Conservation (phyloP, 768 basidiomycete species). For the Mycena olivaceomarginata region DNA sequence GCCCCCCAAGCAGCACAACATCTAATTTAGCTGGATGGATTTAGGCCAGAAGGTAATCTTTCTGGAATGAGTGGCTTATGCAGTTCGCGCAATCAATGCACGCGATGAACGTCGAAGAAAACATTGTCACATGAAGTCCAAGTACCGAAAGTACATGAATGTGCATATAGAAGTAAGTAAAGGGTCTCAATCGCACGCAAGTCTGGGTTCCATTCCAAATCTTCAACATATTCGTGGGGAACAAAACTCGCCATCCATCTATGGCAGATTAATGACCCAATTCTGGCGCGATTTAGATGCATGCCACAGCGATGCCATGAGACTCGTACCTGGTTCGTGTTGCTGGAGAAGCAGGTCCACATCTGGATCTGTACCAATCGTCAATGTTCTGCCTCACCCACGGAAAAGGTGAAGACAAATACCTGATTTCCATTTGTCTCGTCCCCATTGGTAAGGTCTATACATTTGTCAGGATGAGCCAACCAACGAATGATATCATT, state of each 20-base stretch:
- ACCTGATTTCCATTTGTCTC: constrained; percentile 5
- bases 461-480: constrained; percentile 3
- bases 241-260: background rate
- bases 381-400: background rate
- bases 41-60: no score
- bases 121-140: background rate
- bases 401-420: background rate
- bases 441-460: constrained; percentile 6
- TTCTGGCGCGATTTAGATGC: background rate
- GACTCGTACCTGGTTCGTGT: constrained; percentile 5
- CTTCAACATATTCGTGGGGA: background rate
- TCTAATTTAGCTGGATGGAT: no score
- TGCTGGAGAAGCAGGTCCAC: constrained; percentile 4
- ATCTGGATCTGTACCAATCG: constrained; percentile 3
- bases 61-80: no score
- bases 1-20: no score
- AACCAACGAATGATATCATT: background rate
- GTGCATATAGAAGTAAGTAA: background rate
- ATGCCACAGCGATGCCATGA: constrained; percentile 4
- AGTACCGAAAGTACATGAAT: background rate
- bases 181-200: no score
- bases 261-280: background rate
- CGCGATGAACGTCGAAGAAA: background rate
- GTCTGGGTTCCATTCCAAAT: no score
- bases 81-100: background rate